Conservation (phyloP, 108 stramenopile species). For the Aureococcus anophagefferens region DNA sequence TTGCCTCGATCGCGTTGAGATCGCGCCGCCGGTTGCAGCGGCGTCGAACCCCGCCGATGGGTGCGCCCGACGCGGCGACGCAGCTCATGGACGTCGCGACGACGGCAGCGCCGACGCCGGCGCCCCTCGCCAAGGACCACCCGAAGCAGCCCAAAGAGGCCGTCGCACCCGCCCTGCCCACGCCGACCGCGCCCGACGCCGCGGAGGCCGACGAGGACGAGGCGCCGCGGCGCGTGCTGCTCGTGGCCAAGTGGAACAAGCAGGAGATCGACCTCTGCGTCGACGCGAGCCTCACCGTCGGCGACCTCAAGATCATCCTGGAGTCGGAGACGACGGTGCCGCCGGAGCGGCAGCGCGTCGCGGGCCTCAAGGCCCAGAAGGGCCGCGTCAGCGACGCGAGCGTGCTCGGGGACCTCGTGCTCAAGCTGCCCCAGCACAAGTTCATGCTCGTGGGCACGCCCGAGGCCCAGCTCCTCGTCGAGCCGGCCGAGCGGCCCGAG, state of each 20-base stretch:
- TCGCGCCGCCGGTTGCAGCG: too few species aligned
- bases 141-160: too few species aligned
- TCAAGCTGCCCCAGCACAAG: not conserved
- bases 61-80: too few species aligned
- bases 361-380: not conserved
- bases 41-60: too few species aligned
- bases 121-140: too few species aligned
- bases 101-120: too few species aligned
- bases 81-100: too few species aligned
- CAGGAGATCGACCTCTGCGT: not conserved
- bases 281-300: not conserved
- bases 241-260: not conserved
- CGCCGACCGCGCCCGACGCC: not conserved
- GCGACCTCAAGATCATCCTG: not conserved
- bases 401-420: not conserved
- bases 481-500: not conserved
- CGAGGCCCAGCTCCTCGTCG: not conserved
- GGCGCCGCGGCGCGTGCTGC: not conserved
- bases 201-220: not conserved
- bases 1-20: too few species aligned
- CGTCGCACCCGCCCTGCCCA: too few species aligned
- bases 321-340: not conserved
- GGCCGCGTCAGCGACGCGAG: not conserved
- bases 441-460: not conserved
- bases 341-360: not conserved